Evolutionary conservation across 352 stramenopile species (phyloP), one percentile per base, ranked within the genome.

Genomic region (Pythium aphanidermatum): DNA sequence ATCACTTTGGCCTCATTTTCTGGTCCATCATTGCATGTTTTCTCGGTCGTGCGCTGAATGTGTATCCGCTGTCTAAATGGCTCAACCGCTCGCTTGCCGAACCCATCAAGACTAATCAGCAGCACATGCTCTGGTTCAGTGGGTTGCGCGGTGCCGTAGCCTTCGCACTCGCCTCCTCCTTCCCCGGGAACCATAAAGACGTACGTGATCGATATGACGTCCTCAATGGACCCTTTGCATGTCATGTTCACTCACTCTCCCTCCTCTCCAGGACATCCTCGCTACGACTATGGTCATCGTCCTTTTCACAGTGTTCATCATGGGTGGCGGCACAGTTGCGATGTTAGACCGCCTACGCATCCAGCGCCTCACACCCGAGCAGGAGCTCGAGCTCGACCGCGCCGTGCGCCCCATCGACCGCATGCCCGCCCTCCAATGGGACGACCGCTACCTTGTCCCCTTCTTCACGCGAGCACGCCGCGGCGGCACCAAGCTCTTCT

Each of bases 51-150:
- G 77, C 77, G 2, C 25, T 70, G 1, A 76, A 85, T 58, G 62
- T 92, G 12, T 92, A 87, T 48, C 74, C 74, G 1, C 60, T 92
- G 28, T 49, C 58, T 0, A 46, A 46, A 11, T 19, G 69, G 5
- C 39, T 71, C 35, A 68, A 68, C 43, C 45, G 38, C 12, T 24
- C 10, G 14, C 25, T 57, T 8, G 19, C 47, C 12, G 45, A 40
- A 14, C 40, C 46, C 1, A 52, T 70, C 26, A 32, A 41, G 6
- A 8, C 33, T 3, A 88, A 82, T 40, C 74, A 77, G 24, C 67
- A 76, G 42, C 62, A 84, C 48, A 86, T 91, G 74, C 55, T 94
- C 23, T 92, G 74, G 72, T 92, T 92, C 50, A 72, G 67, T 36
- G 84, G 83, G 19, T 61, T 95, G n/a, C 69, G 81, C 21, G 84